Percentiles rank a stretch among this genome's conserved stretches.
Evolutionary conservation across 2,329 filamentous ascomycete genomes (phyloP).

Genomic region (Beauveria australis): DNA sequence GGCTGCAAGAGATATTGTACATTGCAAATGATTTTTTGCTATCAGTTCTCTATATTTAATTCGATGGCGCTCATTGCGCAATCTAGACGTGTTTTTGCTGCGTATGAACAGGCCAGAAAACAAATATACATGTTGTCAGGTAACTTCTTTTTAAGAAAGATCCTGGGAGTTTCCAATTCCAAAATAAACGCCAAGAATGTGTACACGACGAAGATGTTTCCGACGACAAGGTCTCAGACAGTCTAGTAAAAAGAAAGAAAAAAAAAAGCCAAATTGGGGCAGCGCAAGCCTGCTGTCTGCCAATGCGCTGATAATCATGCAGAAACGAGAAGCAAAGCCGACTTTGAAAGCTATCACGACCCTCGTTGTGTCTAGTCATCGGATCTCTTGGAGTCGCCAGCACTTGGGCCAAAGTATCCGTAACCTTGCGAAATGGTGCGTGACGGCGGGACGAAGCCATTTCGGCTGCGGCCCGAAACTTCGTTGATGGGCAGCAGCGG

Average conservation of each 20-base stretch:
- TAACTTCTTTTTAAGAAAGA: not conserved
- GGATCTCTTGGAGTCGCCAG: conserved; percentile 48
- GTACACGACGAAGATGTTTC: too few species aligned
- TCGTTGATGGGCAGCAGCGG: conserved; percentile 58
- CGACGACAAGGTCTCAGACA: too few species aligned
- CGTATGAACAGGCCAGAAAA: not conserved
- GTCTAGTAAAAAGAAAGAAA: not conserved
- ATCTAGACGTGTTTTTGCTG: not conserved
- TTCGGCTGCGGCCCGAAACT: not conserved
- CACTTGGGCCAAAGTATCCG: conserved; percentile 32
- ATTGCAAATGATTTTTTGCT: conserved; percentile 4
- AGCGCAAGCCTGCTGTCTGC: conserved; percentile 4
- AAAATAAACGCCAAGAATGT: not conserved
- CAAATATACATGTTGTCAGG: not conserved
- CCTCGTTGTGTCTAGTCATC: conserved; percentile 31
- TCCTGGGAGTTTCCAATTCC: too few species aligned
- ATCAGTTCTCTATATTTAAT: conserved; percentile 7
- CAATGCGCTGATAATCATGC: not conserved
- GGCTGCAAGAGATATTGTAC: not conserved
- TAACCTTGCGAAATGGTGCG: conserved; percentile 30
- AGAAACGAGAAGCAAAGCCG: not conserved
- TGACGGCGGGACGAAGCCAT: not conserved
- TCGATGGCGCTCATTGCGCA: not conserved
- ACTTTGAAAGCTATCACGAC: not conserved
- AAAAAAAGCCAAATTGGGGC: not conserved